Evolutionary conservation across 805 yeast species (phyloP).

Genomic region (Lachancea lanzarotensis): DNA sequence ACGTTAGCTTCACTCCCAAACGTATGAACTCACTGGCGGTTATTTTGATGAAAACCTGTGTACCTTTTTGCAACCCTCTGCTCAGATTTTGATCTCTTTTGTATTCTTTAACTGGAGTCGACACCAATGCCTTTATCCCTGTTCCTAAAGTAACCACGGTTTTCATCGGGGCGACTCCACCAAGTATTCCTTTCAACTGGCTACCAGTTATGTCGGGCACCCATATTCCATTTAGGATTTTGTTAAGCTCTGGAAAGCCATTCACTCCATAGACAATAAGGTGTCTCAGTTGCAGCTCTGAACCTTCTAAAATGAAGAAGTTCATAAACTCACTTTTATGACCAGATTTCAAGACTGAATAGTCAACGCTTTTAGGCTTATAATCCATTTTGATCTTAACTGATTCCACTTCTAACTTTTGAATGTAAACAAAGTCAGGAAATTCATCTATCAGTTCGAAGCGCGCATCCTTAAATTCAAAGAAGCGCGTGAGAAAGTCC

Average conservation of each 20-base stretch:
- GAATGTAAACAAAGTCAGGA: constrained; percentile 63
- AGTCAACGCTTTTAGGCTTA: constrained; percentile 85
- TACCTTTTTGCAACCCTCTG: constrained; percentile 69
- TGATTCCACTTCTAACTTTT: constrained; percentile 55
- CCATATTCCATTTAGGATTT: constrained; percentile 64
- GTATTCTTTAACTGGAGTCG: constrained; percentile 69
- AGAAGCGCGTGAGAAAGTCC: constrained; percentile 74
- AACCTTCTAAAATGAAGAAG: constrained; percentile 81
- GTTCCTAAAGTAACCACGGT: constrained; percentile 72
- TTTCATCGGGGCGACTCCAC: constrained; percentile 78
- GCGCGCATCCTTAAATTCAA: constrained; percentile 68
- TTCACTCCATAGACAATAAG: constrained; percentile 65
- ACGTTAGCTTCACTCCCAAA: constrained; percentile 77
- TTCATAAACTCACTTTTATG: constrained; percentile 79
- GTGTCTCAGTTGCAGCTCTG: constrained; percentile 58
- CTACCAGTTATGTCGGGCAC: constrained; percentile 79
- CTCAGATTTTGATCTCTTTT: constrained; percentile 63
- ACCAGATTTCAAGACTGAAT: constrained; percentile 79
- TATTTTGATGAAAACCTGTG: constrained; percentile 62
- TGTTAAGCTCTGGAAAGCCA: constrained; percentile 60
- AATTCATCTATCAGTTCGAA: constrained; percentile 52
- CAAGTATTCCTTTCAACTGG: constrained; percentile 72
- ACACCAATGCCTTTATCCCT: constrained; percentile 67
- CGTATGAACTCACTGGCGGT: constrained; percentile 76
- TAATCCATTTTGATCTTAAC: constrained; percentile 71